These are phyloP conservation scores for Lentinula detonsa DNA, from an alignment of 768 basidiomycete species.

Conservation along the genomic window DNA sequence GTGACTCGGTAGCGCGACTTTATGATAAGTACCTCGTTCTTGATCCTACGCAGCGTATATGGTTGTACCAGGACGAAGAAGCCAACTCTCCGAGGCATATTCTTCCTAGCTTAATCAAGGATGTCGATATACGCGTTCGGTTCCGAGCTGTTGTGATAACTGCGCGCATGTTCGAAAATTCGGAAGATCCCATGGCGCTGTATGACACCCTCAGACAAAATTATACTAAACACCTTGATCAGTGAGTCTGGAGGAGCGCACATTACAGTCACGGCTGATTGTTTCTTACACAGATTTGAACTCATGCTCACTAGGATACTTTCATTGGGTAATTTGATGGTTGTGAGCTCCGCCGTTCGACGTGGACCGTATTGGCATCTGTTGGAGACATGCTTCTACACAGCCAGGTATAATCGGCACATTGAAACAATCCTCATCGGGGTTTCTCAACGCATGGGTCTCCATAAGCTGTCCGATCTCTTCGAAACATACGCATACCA, in stretches of 20 bases:
- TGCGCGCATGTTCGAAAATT: slow-evolving; percentile 49
- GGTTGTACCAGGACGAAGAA: slow-evolving; percentile 30
- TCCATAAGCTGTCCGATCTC: slow-evolving; percentile 52
- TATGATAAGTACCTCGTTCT: slow-evolving; percentile 55
- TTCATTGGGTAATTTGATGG: slow-evolving; percentile 70
- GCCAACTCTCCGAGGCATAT: slow-evolving; percentile 33
- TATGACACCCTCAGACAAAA: slow-evolving; percentile 43
- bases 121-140: slow-evolving; percentile 80
- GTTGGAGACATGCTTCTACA: slow-evolving; percentile 57
- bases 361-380: slow-evolving; percentile 87
- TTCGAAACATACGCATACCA: slow-evolving; percentile 79
- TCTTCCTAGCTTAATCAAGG: slow-evolving; percentile 49
- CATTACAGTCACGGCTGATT: not conserved
- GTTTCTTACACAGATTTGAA: slow-evolving; percentile 51
- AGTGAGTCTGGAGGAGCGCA: slow-evolving; percentile 34
- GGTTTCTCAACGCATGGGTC: slow-evolving; percentile 62
- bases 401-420: slow-evolving; percentile 29
- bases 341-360: slow-evolving; percentile 69
- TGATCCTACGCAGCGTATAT: slow-evolving; percentile 49
- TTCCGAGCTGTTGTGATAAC: slow-evolving; percentile 65
- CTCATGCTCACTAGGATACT: slow-evolving; percentile 68
- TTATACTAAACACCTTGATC: slow-evolving; percentile 37
- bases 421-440: slow-evolving; percentile 49
- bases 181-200: slow-evolving; percentile 27
- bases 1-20: slow-evolving; percentile 60